phyloP scores from a whole-genome alignment of 169 alveolate genomes.

The Plasmodium chabaudi region DNA sequence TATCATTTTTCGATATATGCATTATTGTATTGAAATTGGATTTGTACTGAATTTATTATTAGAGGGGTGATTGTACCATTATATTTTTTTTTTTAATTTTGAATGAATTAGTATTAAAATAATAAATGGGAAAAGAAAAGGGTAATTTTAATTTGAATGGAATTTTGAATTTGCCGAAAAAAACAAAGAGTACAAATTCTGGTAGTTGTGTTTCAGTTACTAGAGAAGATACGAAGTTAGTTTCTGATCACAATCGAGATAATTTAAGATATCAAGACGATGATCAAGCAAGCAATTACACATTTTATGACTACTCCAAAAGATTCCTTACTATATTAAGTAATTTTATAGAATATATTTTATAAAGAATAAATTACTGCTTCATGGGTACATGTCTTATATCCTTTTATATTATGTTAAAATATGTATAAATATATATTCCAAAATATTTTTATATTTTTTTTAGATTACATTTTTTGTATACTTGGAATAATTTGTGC shows the following conservation, averaged over 20 bases:
- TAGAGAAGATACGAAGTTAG: neutral
- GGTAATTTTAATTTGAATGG: neutral
- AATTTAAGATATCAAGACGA: neutral
- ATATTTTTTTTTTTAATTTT: no score
- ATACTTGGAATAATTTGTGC: constrained; percentile 70
- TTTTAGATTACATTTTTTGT: constrained; percentile 64
- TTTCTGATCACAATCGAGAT: neutral
- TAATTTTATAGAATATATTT: neutral
- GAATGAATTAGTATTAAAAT: no score
- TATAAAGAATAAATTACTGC: neutral
- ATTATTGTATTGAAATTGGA: no score
- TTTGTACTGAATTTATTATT: no score
- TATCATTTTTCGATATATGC: no score
- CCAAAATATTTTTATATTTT: neutral
- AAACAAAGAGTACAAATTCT: constrained; percentile 9
- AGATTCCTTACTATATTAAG: neutral
- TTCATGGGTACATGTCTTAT: neutral
- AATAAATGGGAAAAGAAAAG: constrained; percentile 21
- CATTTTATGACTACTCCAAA: constrained; percentile 3
- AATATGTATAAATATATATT: neutral
- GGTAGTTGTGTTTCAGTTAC: neutral
- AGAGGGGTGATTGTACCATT: no score
- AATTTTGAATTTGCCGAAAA: neutral
- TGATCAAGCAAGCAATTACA: neutral
- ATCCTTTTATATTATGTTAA: neutral